phyloP scores from a whole-genome alignment of 306 rosid genomes.

The Clitoria ternatea region DNA sequence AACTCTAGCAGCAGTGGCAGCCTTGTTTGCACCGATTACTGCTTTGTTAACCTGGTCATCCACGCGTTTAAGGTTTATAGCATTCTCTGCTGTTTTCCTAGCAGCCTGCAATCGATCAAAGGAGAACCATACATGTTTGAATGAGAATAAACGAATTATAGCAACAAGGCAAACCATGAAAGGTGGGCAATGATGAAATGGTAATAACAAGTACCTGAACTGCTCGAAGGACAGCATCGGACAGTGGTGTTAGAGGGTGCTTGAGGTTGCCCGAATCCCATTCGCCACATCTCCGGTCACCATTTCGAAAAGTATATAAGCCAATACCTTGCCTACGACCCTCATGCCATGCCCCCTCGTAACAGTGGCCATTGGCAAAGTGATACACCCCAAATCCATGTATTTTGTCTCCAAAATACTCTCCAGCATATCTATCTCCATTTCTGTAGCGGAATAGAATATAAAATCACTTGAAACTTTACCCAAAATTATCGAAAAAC shows the following conservation, averaged over 20 bases:
- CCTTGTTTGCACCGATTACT: slow-evolving; percentile 75
- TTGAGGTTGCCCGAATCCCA: slow-evolving; percentile 92
- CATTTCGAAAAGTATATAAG: slow-evolving; percentile 61
- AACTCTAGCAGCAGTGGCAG: slow-evolving; percentile 96
- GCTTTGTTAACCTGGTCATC: slow-evolving; percentile 81
- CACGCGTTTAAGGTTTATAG: slow-evolving; percentile 56
- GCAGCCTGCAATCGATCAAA: slow-evolving; percentile 61
- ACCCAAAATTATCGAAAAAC: background rate
- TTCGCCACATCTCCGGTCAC: slow-evolving; percentile 74
- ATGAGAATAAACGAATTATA: background rate
- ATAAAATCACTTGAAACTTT: background rate
- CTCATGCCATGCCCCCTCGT: slow-evolving; percentile 98
- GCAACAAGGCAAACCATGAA: background rate
- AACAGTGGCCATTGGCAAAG: slow-evolving; percentile 91
- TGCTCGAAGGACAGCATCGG: slow-evolving; percentile 60
- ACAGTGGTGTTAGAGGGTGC: slow-evolving; percentile 51
- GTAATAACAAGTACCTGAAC: slow-evolving; percentile 56
- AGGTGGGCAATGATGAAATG: background rate
- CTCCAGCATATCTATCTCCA: slow-evolving; percentile 98
- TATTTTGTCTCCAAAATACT: slow-evolving; percentile 95
- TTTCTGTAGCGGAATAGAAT: slow-evolving; percentile 47
- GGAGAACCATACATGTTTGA: background rate
- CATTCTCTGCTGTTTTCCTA: slow-evolving; percentile 69
- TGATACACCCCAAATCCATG: slow-evolving; percentile 98
- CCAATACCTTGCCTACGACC: slow-evolving; percentile 91